Conservation (phyloP, 192 early-diverging fungal species). For the Backusella tuberculispora region DNA sequence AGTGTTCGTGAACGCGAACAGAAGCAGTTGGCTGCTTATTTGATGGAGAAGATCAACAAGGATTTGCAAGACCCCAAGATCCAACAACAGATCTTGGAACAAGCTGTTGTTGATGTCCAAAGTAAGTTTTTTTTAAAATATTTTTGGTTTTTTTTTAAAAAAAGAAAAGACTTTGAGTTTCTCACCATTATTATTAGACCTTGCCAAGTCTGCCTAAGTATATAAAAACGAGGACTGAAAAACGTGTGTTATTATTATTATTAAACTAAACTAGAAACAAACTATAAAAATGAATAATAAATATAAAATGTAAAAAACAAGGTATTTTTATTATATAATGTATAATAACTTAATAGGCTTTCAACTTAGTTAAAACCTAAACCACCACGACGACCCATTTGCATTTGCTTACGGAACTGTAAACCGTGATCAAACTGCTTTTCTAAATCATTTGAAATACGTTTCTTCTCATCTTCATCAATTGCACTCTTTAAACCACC, state of each 20-base stretch:
- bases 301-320: background rate
- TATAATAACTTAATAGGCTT: background rate
- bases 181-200: background rate
- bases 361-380: conserved; percentile 48
- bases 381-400: conserved; percentile 53
- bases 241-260: background rate
- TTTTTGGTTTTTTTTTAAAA: background rate
- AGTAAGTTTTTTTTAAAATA: conserved; percentile 32
- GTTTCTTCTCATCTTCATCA: conserved; percentile 50
- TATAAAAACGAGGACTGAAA: background rate
- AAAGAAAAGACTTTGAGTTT: background rate
- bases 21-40: conserved; percentile 78
- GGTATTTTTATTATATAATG: background rate
- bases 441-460: conserved; percentile 58
- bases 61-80: conserved; percentile 71
- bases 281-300: background rate
- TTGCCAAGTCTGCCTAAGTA: conserved; percentile 26
- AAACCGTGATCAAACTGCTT: conserved; percentile 63
- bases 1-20: conserved; percentile 93
- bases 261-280: background rate
- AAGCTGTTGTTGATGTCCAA: conserved; percentile 62
- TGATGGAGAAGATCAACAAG: conserved; percentile 82
- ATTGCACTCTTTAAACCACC: conserved; percentile 55
- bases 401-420: conserved; percentile 54
- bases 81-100: conserved; percentile 61